phyloP scores from a whole-genome alignment of 768 basidiomycete species.

The Dacryopinax primogenitus region DNA sequence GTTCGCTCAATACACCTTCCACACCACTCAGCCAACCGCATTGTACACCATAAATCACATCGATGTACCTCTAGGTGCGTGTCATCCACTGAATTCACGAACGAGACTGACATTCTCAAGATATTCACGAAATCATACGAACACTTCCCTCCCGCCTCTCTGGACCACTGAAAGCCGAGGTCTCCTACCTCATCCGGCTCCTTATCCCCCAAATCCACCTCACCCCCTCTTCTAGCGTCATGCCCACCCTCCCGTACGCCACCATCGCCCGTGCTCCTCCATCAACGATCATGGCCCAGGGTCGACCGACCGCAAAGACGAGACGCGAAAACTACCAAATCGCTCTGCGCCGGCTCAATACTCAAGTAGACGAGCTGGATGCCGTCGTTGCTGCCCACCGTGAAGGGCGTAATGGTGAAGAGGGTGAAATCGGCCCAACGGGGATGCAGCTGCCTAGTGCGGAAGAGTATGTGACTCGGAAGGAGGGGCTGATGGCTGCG shows the following conservation, averaged over 20 bases:
- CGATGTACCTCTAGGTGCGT: not conserved
- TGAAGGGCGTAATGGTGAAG: not conserved
- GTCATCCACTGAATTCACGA: not conserved
- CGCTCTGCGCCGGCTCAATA: not conserved
- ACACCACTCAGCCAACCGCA: constrained; percentile 49
- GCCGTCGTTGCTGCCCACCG: not conserved
- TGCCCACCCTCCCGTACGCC: not conserved
- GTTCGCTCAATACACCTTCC: constrained; percentile 60
- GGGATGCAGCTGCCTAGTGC: constrained; percentile 1
- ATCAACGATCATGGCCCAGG: not conserved
- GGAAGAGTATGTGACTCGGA: not conserved
- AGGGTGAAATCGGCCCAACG: not conserved
- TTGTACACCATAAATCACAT: not conserved
- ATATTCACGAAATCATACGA: not conserved
- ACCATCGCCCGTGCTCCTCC: not conserved
- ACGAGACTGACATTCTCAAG: not conserved
- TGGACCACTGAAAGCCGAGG: not conserved
- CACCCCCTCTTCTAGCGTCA: not conserved
- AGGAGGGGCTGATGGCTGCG: not conserved
- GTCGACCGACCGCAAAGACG: not conserved
- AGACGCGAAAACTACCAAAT: not conserved
- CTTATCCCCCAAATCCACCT: not conserved
- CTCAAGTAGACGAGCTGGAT: not conserved
- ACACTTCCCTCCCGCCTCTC: not conserved
- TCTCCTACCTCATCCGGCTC: not conserved